Percentiles rank a stretch among this genome's conserved stretches.
These are phyloP conservation scores for Apiospora pterosperma DNA, from an alignment of 2,329 filamentous ascomycete species.

Conservation along the genomic window DNA sequence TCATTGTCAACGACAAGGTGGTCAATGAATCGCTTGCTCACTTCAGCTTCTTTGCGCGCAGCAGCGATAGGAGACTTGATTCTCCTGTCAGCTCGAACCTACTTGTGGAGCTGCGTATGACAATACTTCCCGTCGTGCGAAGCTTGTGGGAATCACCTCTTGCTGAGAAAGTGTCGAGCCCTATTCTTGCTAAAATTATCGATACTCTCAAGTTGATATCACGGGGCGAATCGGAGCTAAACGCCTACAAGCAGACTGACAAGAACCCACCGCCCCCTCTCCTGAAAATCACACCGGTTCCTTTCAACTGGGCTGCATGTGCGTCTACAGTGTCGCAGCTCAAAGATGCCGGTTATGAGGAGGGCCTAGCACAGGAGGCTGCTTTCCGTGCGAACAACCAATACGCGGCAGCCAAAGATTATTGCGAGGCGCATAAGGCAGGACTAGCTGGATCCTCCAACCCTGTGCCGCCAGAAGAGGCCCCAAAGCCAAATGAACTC, in stretches of 20 bases:
- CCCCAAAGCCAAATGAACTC: conserved; percentile 3
- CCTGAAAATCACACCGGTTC: conserved; percentile 39
- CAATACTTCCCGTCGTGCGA: conserved; percentile 71
- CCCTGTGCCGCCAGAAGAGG: conserved; percentile 62
- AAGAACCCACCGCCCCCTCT: conserved; percentile 37
- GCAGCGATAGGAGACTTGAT: conserved; percentile 39
- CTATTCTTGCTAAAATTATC: conserved; percentile 74
- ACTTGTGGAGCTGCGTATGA: conserved; percentile 78
- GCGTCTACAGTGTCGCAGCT: conserved; percentile 30
- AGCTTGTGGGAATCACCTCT: conserved; percentile 83
- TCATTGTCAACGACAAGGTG: conserved; percentile 73
- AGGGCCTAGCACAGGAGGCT: conserved; percentile 70
- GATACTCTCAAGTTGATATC: conserved; percentile 79
- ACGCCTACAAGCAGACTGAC: conserved; percentile 60
- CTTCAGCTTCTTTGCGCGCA: conserved; percentile 39
- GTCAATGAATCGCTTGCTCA: conserved; percentile 71
- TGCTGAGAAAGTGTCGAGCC: conserved; percentile 74
- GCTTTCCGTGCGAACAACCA: conserved; percentile 78
- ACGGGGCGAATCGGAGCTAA: conserved; percentile 70
- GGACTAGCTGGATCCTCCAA: conserved; percentile 59
- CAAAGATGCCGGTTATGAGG: conserved; percentile 26
- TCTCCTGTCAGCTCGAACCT: conserved; percentile 63
- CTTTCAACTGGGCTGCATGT: conserved; percentile 44
- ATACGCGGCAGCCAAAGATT: conserved; percentile 60
- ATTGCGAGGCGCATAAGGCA: conserved; percentile 64